phyloP scores from a whole-genome alignment of 2,329 filamentous ascomycete species.

The Thyridium curvatum region DNA sequence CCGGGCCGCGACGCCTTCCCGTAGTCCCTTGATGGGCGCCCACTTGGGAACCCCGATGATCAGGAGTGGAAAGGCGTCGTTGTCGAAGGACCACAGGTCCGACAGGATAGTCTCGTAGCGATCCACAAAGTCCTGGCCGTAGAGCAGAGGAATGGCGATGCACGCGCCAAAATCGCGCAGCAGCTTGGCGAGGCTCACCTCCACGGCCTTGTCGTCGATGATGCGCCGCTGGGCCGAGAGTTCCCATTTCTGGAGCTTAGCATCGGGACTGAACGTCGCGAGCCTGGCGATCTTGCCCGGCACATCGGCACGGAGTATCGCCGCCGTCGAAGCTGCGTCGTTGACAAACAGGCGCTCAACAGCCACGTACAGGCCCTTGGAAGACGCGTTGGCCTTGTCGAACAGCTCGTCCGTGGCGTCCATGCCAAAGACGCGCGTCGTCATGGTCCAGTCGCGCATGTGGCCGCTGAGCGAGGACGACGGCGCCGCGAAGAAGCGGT shows the following conservation, averaged over 20 bases:
- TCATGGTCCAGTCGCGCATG: conserved; percentile 8
- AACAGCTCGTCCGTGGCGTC: conserved; percentile 1
- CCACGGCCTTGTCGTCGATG: conserved; percentile 2
- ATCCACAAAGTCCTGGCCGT: conserved; percentile 8
- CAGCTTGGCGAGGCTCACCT: conserved; percentile 8
- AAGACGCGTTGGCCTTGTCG: background rate
- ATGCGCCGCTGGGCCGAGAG: conserved; percentile 5
- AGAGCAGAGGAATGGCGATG: conserved; percentile 8
- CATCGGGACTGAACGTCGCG: conserved; percentile 4
- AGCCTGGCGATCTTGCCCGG: conserved; percentile 4
- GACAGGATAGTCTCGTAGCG: conserved; percentile 4
- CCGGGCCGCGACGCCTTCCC: conserved; percentile 6
- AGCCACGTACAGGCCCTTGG: background rate
- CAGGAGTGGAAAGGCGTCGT: conserved; percentile 8
- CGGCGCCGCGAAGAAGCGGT: no score
- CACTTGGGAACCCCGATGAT: conserved; percentile 9
- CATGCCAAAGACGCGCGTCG: conserved; percentile 7
- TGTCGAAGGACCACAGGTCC: conserved; percentile 12
- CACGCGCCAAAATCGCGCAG: conserved; percentile 9
- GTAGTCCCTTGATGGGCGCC: conserved; percentile 8
- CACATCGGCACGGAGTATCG: conserved; percentile 5
- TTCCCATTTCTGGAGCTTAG: conserved; percentile 8
- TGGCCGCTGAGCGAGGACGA: conserved; percentile 9
- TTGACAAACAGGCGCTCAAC: conserved; percentile 8
- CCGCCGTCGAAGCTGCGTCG: conserved; percentile 5